phyloP scores from a whole-genome alignment of 495 filamentous ascomycete genomes.

The Neohortaea acidophila region DNA sequence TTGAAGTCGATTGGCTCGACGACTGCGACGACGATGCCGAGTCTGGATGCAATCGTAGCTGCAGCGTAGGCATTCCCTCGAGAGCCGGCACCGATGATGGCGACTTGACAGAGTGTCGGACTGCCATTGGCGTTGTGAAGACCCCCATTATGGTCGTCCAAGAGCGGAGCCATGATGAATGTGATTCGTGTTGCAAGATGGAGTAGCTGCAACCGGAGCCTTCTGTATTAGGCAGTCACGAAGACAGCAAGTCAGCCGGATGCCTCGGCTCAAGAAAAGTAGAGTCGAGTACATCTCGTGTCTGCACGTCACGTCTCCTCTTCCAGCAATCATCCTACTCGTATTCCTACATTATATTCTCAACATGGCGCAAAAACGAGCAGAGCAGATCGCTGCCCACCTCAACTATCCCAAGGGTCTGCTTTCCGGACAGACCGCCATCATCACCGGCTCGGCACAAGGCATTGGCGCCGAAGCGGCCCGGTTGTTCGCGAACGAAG shows the following conservation, averaged over 20 bases:
- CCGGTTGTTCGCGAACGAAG: constrained; percentile 68
- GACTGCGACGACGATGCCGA: constrained; percentile 55
- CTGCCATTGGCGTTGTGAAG: background rate
- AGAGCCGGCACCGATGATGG: constrained; percentile 73
- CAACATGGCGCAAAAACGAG: constrained; percentile 21
- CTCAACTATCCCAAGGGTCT: constrained; percentile 68
- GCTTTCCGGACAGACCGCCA: constrained; percentile 64
- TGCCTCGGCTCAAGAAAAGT: too few relatives aligned
- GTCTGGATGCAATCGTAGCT: constrained; percentile 40
- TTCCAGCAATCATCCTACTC: too few relatives aligned
- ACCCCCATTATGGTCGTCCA: background rate
- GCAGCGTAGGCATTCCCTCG: constrained; percentile 63
- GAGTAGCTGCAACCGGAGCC: too few relatives aligned
- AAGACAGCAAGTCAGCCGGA: too few relatives aligned
- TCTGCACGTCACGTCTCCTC: too few relatives aligned
- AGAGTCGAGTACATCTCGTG: too few relatives aligned
- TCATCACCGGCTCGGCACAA: constrained; percentile 69
- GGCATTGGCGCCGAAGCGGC: constrained; percentile 79
- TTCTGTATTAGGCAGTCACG: too few relatives aligned
- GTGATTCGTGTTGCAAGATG: too few relatives aligned
- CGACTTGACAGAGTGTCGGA: constrained; percentile 6
- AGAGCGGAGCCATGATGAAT: constrained; percentile 8
- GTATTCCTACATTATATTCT: background rate
- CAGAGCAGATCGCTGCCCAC: constrained; percentile 53
- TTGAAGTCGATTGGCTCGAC: constrained; percentile 73